Conservation (phyloP, 176 grass and related monocot genomes). For the Miscanthus lutarioriparius region DNA sequence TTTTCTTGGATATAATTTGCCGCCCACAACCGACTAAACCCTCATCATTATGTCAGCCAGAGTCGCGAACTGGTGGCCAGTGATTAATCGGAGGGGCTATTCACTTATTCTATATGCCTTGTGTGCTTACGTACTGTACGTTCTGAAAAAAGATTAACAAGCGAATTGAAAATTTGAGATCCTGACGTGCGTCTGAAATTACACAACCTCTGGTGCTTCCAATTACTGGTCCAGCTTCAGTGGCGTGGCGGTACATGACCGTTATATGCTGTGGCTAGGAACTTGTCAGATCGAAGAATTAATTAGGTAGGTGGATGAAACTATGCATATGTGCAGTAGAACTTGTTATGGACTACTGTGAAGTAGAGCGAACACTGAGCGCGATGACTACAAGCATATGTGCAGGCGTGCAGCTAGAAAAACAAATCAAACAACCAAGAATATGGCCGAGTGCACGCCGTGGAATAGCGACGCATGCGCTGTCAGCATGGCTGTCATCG, state of each 20-base stretch:
- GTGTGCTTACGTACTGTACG: conserved; percentile 27
- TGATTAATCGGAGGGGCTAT: conserved; percentile 21
- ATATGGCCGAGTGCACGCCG: neutral
- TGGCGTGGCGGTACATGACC: neutral
- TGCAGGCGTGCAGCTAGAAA: neutral
- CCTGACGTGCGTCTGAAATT: neutral
- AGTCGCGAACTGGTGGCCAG: conserved; percentile 34
- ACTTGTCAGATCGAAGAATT: neutral
- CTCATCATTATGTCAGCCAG: conserved; percentile 49
- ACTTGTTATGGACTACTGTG: neutral
- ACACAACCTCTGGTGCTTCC: neutral
- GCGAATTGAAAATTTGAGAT: neutral
- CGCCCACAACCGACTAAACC: conserved; percentile 66
- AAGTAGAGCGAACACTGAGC: neutral
- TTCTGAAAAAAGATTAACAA: neutral
- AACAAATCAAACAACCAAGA: neutral
- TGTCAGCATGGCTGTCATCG: conserved; percentile 10
- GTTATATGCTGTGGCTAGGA: neutral
- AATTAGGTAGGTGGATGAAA: neutral
- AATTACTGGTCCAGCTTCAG: neutral
- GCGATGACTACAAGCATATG: neutral
- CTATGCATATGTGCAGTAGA: too few relatives aligned
- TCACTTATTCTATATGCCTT: neutral
- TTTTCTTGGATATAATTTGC: conserved; percentile 49
- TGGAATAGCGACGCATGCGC: neutral